Evolutionary conservation across 306 rosid genomes (phyloP).

Genomic region (Inga laurina): DNA sequence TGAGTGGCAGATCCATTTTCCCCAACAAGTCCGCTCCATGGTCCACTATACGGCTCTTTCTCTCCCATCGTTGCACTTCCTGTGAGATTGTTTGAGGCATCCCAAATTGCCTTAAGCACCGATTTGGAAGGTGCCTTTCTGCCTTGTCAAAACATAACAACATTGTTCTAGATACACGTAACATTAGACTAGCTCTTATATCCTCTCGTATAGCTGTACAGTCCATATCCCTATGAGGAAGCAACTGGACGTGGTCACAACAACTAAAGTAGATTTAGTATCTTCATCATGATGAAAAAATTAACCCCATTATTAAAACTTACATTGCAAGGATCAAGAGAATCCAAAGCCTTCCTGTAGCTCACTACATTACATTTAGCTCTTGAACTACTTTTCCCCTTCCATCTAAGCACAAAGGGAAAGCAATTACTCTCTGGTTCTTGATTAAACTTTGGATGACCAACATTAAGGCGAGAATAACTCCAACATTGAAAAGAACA

Average conservation of each 20-base stretch:
- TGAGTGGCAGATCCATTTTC: conserved; percentile 40
- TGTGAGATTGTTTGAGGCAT: conserved; percentile 56
- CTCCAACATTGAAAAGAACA: conserved; percentile 56
- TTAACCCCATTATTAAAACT: conserved; percentile 25
- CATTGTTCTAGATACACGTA: conserved; percentile 55
- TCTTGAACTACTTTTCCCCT: conserved; percentile 64
- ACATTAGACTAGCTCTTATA: conserved; percentile 37
- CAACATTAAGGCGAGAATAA: conserved; percentile 62
- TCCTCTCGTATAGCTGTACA: conserved; percentile 49
- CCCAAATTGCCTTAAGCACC: conserved; percentile 68
- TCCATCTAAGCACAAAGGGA: conserved; percentile 65
- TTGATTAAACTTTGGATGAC: conserved; percentile 58
- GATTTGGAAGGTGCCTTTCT: conserved; percentile 62
- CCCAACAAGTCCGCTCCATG: conserved; percentile 50
- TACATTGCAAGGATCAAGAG: conserved; percentile 56
- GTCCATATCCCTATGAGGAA: conserved; percentile 61
- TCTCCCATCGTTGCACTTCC: conserved; percentile 56
- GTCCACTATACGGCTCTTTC: conserved; percentile 48
- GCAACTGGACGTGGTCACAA: conserved; percentile 58
- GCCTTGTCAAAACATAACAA: conserved; percentile 67
- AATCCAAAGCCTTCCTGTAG: conserved; percentile 71
- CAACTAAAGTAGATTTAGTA: conserved; percentile 12
- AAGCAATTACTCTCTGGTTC: conserved; percentile 50
- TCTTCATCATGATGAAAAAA: neutral
- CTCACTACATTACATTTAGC: conserved; percentile 50